phyloP scores from a whole-genome alignment of 75 land plant genomes.

The Pinus tabuliformis region DNA sequence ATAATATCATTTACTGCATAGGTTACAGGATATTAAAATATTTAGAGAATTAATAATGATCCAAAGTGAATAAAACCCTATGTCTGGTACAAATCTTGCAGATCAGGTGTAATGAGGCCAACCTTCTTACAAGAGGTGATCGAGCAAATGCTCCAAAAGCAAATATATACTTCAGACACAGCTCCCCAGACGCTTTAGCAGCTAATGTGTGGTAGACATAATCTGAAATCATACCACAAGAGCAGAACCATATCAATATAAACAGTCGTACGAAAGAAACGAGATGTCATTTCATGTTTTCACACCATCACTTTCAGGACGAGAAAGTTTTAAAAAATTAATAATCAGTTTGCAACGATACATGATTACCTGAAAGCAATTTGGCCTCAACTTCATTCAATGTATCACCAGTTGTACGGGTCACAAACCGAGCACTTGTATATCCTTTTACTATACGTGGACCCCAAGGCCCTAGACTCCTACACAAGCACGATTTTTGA shows the following conservation, averaged over 20 bases:
- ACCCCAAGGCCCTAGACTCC: slow-evolving; percentile 95
- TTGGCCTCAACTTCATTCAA: slow-evolving; percentile 73
- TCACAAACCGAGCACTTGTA: slow-evolving; percentile 78
- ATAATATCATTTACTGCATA: background rate
- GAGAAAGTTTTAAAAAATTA: background rate
- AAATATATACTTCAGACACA: slow-evolving; percentile 95
- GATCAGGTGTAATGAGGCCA: slow-evolving; percentile 2
- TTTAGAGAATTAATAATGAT: background rate
- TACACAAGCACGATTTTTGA: slow-evolving; percentile 20
- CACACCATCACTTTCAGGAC: background rate
- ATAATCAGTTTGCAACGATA: background rate
- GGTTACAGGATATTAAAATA: background rate
- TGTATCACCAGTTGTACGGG: slow-evolving; percentile 44
- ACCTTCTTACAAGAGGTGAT: slow-evolving; percentile 77
- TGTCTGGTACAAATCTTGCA: background rate
- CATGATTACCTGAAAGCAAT: slow-evolving; percentile 67
- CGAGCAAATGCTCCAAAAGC: slow-evolving; percentile 95
- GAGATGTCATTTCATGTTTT: background rate
- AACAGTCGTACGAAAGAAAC: background rate
- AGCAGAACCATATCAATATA: background rate
- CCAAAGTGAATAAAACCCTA: background rate
- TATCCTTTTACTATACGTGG: slow-evolving; percentile 78
- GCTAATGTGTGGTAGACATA: slow-evolving; percentile 93
- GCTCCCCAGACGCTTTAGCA: slow-evolving; percentile 95
- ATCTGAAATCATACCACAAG: slow-evolving; percentile 45